Conservation (phyloP, 192 early-diverging fungal species). For the Coemansia sp. region DNA sequence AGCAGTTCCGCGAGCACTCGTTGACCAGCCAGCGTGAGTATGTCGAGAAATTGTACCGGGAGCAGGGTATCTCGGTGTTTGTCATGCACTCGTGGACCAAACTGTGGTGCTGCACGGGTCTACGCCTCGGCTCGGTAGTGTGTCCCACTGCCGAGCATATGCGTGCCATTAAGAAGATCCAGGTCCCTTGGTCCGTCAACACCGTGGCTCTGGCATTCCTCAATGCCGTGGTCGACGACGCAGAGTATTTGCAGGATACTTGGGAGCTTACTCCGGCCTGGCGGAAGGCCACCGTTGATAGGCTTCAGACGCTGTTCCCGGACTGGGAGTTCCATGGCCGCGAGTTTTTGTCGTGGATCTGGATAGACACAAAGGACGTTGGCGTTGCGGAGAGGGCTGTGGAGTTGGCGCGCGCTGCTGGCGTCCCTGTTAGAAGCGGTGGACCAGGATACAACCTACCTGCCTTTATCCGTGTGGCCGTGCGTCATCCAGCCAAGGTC, state of each 20-base stretch:
- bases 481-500: constrained; percentile 69
- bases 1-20: constrained; percentile 78
- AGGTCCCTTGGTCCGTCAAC: constrained; percentile 94
- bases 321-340: constrained; percentile 73
- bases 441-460: constrained; percentile 72
- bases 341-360: constrained; percentile 82
- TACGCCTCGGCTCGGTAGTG: constrained; percentile 84
- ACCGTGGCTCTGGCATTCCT: constrained; percentile 82
- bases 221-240: constrained; percentile 71
- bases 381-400: constrained; percentile 65
- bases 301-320: constrained; percentile 36
- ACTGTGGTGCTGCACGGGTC: constrained; percentile 89
- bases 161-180: constrained; percentile 71
- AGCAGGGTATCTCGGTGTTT: constrained; percentile 73
- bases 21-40: constrained; percentile 74
- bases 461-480: constrained; percentile 76
- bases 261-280: constrained; percentile 75
- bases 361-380: constrained; percentile 72
- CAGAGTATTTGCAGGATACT: constrained; percentile 69
- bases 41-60: constrained; percentile 60
- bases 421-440: constrained; percentile 84
- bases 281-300: constrained; percentile 57
- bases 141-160: constrained; percentile 79
- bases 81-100: constrained; percentile 95
- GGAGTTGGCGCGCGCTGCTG: constrained; percentile 66